Percentiles rank a stretch among this genome's conserved stretches.
Conservation (phyloP, 192 early-diverging fungal genomes). For the Paraglomus brasilianum region DNA sequence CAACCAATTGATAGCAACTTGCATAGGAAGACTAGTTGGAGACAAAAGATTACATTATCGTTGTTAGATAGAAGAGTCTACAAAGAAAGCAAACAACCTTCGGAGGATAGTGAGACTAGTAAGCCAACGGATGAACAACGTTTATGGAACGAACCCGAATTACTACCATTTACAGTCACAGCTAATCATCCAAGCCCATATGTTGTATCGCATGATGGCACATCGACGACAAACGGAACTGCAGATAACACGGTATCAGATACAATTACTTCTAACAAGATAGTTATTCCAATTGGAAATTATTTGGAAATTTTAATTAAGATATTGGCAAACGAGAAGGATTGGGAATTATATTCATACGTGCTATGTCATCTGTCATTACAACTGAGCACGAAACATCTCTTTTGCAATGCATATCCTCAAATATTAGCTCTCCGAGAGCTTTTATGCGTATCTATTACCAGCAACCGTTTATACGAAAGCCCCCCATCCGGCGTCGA, state of each 20-base stretch:
- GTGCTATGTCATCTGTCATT: slow-evolving; percentile 62
- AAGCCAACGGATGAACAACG: background rate
- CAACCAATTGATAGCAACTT: too few relatives aligned
- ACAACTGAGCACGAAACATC: slow-evolving; percentile 72
- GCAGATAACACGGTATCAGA: slow-evolving; percentile 35
- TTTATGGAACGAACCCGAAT: slow-evolving; percentile 24
- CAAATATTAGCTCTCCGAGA: slow-evolving; percentile 54
- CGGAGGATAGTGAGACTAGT: too few relatives aligned
- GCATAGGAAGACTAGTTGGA: background rate
- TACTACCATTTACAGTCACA: background rate
- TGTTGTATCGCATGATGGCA: background rate
- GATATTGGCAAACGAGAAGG: slow-evolving; percentile 64
- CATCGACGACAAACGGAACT: background rate
- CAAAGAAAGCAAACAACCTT: too few relatives aligned
- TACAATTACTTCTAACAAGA: slow-evolving; percentile 28
- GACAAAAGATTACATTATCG: background rate
- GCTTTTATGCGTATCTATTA: slow-evolving; percentile 58
- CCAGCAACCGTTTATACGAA: slow-evolving; percentile 36
- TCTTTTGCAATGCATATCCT: slow-evolving; percentile 64
- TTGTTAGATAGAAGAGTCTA: too few relatives aligned
- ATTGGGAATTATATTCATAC: slow-evolving; percentile 70
- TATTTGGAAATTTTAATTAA: slow-evolving; percentile 59
- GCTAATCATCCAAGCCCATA: slow-evolving; percentile 25
- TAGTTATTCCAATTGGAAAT: slow-evolving; percentile 49
- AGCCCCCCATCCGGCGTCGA: slow-evolving; percentile 54